Conservation (phyloP, 2,329 filamentous ascomycete genomes). For the Xylariaceae sp. region DNA sequence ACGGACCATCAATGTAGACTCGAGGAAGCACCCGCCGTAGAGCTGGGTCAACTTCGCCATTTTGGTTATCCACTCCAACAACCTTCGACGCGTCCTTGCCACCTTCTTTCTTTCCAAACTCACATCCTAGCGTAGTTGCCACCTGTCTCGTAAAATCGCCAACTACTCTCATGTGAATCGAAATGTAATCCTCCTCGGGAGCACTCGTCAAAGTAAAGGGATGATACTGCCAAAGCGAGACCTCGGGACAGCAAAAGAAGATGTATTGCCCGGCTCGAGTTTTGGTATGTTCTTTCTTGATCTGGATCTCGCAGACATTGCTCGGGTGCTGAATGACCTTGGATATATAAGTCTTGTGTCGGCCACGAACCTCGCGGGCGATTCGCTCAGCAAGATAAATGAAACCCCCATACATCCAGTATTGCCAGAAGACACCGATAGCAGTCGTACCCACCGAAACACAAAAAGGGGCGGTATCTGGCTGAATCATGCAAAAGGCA, state of each 20-base stretch:
- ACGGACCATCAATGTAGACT: conserved; percentile 81
- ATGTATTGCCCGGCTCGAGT: conserved; percentile 83
- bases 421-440: conserved; percentile 82
- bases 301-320: conserved; percentile 87
- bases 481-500: conserved; percentile 87
- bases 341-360: conserved; percentile 81
- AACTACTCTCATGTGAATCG: conserved; percentile 78
- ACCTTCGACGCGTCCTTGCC: conserved; percentile 59
- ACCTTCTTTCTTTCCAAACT: conserved; percentile 57
- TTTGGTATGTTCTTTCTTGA: conserved; percentile 85
- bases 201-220: conserved; percentile 84
- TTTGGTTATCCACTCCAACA: conserved; percentile 63
- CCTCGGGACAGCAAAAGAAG: conserved; percentile 81
- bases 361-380: conserved; percentile 73
- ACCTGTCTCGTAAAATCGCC: conserved; percentile 76
- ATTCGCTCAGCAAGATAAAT: conserved; percentile 77
- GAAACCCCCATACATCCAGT: conserved; percentile 83
- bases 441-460: conserved; percentile 62
- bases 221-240: conserved; percentile 86
- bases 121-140: conserved; percentile 70
- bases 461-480: conserved; percentile 77
- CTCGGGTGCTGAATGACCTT: conserved; percentile 88
- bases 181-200: conserved; percentile 87
- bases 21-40: conserved; percentile 73
- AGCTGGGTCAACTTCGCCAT: conserved; percentile 62